Conservation (phyloP, 1,284 basidiomycete genomes). For the Microbotryomycetes sp. region DNA sequence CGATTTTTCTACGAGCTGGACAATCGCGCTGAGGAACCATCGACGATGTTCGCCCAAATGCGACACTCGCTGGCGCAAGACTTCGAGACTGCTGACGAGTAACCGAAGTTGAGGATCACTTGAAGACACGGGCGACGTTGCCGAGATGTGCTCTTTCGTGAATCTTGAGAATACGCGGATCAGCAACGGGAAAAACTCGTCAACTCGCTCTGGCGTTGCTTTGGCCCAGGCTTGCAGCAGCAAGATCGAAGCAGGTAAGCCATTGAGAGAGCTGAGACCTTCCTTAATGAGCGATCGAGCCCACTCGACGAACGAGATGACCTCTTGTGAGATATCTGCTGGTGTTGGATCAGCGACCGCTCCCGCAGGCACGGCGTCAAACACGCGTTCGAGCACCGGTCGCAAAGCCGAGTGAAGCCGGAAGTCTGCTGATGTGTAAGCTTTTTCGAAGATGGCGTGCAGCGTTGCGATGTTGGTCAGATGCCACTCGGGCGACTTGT, state of each 20-base stretch:
- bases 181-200: conserved; percentile 71
- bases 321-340: conserved; percentile 65
- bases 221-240: conserved; percentile 87
- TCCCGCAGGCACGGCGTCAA: conserved; percentile 64
- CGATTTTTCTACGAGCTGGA: conserved; percentile 86
- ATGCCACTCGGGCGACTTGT: conserved; percentile 82
- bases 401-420: conserved; percentile 70
- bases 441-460: conserved; percentile 79
- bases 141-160: conserved; percentile 76
- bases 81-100: conserved; percentile 50
- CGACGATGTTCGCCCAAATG: conserved; percentile 51
- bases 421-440: conserved; percentile 47
- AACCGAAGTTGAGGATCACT: conserved; percentile 44
- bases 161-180: conserved; percentile 74
- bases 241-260: conserved; percentile 71
- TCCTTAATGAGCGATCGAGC: conserved; percentile 71
- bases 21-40: conserved; percentile 66
- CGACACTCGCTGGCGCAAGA: conserved; percentile 50
- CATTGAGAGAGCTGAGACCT: conserved; percentile 65
- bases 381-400: conserved; percentile 77
- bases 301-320: conserved; percentile 72
- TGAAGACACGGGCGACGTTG: conserved; percentile 42
- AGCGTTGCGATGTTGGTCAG: conserved; percentile 66
- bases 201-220: conserved; percentile 74
- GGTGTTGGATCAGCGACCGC: conserved; percentile 45